Conservation (phyloP, 1,284 basidiomycete genomes). For the Ganoderma sinense region DNA sequence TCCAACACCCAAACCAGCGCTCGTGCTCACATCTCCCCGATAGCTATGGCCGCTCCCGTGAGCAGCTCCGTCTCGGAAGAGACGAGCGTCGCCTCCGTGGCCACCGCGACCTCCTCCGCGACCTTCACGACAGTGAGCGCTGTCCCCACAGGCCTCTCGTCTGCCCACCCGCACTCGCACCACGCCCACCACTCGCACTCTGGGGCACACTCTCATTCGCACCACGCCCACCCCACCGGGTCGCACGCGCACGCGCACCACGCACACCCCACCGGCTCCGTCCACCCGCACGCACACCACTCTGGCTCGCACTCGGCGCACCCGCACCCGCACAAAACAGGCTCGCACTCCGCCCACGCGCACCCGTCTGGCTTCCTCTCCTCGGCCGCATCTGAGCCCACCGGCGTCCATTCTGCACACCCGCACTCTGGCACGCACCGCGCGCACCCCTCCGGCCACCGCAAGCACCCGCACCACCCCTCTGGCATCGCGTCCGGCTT, state of each 20-base stretch:
- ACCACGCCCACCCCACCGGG: not conserved
- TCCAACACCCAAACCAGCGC: not conserved
- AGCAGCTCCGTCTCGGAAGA: not conserved
- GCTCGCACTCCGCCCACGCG: not conserved
- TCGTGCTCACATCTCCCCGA: not conserved
- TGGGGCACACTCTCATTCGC: not conserved
- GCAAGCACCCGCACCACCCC: too few species aligned
- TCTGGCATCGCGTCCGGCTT: too few species aligned
- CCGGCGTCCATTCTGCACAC: not conserved
- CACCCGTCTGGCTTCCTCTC: not conserved
- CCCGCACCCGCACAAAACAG: not conserved
- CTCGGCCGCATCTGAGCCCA: not conserved
- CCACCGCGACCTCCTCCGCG: not conserved
- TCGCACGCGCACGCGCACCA: not conserved
- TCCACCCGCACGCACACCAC: not conserved
- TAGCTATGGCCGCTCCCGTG: not conserved
- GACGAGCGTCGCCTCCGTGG: not conserved
- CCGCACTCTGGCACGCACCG: too few species aligned
- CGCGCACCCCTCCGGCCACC: too few species aligned
- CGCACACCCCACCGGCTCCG: not conserved
- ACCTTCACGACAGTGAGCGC: not conserved
- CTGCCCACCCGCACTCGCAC: not conserved
- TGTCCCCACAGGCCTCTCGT: not conserved
- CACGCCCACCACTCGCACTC: not conserved
- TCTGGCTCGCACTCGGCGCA: not conserved